Conservation (phyloP, 371 early-diverging fungal species). For the Mortierella sp. region DNA sequence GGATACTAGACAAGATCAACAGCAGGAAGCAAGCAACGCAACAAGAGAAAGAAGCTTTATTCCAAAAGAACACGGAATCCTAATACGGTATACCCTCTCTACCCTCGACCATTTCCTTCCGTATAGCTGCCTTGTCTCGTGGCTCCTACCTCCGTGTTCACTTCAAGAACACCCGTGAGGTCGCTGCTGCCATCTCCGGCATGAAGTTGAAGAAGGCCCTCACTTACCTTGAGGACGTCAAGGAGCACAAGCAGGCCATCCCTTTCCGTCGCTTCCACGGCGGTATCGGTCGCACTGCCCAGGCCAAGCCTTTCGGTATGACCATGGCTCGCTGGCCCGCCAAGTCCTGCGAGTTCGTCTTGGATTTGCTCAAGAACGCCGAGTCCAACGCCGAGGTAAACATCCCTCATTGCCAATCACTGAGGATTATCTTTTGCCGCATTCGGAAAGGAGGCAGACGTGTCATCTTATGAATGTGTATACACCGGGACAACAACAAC, state of each 20-base stretch:
- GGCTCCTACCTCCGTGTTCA: constrained; percentile 98
- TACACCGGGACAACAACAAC: background rate
- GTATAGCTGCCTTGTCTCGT: constrained; percentile 91
- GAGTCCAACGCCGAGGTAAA: constrained; percentile 95
- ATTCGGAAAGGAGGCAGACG: background rate
- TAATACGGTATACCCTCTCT: background rate
- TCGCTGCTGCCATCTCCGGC: constrained; percentile 96
- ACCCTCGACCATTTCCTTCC: background rate
- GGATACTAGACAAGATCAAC: background rate
- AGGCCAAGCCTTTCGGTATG: constrained; percentile 96
- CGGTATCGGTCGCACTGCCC: constrained; percentile 98
- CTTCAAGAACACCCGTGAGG: constrained; percentile 99
- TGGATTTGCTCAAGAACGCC: constrained; percentile 97
- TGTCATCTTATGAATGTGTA: background rate
- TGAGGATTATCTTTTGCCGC: background rate
- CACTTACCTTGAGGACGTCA: constrained; percentile 95
- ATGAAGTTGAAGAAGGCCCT: constrained; percentile 96
- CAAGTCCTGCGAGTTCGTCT: constrained; percentile 95
- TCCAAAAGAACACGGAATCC: background rate
- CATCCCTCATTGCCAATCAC: background rate
- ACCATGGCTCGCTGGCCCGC: constrained; percentile 99
- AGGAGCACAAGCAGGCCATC: constrained; percentile 97
- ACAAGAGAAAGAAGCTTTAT: background rate
- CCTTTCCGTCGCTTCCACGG: constrained; percentile 99
- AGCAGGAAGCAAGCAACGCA: background rate